Evolutionary conservation across 805 yeast genomes (phyloP).

Genomic region (Suhomyces prunicola): DNA sequence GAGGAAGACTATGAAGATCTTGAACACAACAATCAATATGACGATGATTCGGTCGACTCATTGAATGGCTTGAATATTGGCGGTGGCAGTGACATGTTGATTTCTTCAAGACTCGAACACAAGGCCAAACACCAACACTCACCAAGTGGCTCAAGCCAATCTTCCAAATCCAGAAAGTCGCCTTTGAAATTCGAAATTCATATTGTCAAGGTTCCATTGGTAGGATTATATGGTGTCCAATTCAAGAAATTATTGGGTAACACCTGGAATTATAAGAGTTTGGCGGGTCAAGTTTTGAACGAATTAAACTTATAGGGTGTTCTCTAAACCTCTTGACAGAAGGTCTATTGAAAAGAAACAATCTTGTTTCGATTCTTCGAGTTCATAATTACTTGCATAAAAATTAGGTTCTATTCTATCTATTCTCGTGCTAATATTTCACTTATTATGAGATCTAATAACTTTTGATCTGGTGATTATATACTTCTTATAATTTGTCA

Average conservation of each 20-base stretch:
- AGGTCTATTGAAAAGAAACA: too few relatives aligned
- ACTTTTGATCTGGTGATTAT: not conserved
- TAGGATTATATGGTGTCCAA: slow-evolving; percentile 89
- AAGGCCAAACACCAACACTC: slow-evolving; percentile 35
- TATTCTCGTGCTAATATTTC: not conserved
- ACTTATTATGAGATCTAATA: not conserved
- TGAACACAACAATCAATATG: slow-evolving; percentile 23
- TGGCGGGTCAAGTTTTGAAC: slow-evolving; percentile 79
- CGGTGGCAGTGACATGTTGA: slow-evolving; percentile 57
- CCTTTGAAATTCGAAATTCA: slow-evolving; percentile 89
- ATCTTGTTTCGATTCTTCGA: too few relatives aligned
- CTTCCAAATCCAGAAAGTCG: slow-evolving; percentile 20
- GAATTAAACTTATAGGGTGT: slow-evolving; percentile 55
- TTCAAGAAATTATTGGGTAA: slow-evolving; percentile 91
- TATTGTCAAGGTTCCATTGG: slow-evolving; percentile 86
- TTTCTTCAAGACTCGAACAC: slow-evolving; percentile 58
- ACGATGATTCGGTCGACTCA: slow-evolving; percentile 59
- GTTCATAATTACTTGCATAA: not conserved
- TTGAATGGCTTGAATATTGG: slow-evolving; percentile 49
- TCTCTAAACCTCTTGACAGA: not conserved
- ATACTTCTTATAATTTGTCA: not conserved
- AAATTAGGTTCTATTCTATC: not conserved
- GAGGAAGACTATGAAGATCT: slow-evolving; percentile 29
- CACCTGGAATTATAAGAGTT: slow-evolving; percentile 90
- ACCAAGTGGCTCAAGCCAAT: slow-evolving; percentile 19